Evolutionary conservation across 352 stramenopile genomes (phyloP).

Genomic region (Phytopythium vexans): DNA sequence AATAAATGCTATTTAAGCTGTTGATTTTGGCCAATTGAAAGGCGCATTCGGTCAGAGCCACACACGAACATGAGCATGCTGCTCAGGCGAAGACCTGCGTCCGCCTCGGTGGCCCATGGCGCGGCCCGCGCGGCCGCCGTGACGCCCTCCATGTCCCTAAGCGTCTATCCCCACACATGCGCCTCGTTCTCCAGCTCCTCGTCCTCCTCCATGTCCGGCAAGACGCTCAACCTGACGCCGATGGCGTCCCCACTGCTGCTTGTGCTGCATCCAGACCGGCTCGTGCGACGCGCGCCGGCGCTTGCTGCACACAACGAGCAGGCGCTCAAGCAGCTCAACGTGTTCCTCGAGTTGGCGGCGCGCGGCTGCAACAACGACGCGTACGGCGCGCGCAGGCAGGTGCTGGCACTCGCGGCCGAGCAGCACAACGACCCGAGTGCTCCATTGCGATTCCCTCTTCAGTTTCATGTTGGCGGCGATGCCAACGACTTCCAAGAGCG

Average conservation of each 20-base stretch:
- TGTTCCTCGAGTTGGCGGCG: slow-evolving; percentile 62
- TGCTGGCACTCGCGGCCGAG: slow-evolving; percentile 27
- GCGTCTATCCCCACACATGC: too few relatives aligned
- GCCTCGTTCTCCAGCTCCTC: too few relatives aligned
- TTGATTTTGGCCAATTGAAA: too few relatives aligned
- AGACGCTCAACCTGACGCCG: slow-evolving; percentile 54
- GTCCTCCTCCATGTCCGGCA: not conserved
- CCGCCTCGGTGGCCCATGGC: too few relatives aligned
- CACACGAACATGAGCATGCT: too few relatives aligned
- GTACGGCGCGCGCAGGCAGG: slow-evolving; percentile 46
- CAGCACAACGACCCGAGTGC: slow-evolving; percentile 14
- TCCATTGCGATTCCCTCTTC: slow-evolving; percentile 46
- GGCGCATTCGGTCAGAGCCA: too few relatives aligned
- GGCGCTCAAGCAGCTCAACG: slow-evolving; percentile 77
- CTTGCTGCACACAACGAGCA: slow-evolving; percentile 60
- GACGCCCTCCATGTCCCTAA: too few relatives aligned
- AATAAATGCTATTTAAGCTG: too few relatives aligned
- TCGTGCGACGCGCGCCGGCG: slow-evolving; percentile 40
- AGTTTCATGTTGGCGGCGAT: slow-evolving; percentile 43
- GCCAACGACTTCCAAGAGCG: slow-evolving; percentile 14
- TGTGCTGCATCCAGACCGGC: slow-evolving; percentile 63
- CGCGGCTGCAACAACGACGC: slow-evolving; percentile 72
- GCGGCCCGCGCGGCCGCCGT: too few relatives aligned
- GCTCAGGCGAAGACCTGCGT: too few relatives aligned
- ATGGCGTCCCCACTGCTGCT: slow-evolving; percentile 68